Percentiles rank a stretch among this genome's conserved stretches.
phyloP scores from a whole-genome alignment of 2,329 filamentous ascomycete genomes.

The Nemania sp. region DNA sequence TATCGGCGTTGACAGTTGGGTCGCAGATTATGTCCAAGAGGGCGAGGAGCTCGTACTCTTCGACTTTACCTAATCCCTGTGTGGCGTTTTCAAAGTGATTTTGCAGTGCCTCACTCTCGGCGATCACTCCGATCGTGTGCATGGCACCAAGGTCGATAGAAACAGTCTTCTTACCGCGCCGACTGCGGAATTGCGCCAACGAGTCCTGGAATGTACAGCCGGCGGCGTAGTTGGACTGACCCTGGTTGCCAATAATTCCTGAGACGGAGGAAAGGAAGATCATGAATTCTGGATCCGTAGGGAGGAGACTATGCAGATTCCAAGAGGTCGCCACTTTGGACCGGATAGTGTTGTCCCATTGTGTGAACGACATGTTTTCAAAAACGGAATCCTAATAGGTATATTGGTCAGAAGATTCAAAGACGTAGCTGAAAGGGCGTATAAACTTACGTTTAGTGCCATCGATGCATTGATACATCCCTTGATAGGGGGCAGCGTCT shows the following conservation, averaged over 20 bases:
- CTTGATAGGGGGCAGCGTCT: no score
- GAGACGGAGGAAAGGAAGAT: conserved; percentile 36
- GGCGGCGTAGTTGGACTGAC: conserved; percentile 35
- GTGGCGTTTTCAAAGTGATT: not conserved
- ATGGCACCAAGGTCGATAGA: conserved; percentile 38
- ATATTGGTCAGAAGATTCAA: no score
- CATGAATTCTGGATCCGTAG: conserved; percentile 35
- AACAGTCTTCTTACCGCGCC: not conserved
- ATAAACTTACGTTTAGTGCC: no score
- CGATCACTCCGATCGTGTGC: conserved; percentile 29
- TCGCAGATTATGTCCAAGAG: conserved; percentile 40
- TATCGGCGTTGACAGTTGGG: conserved; percentile 25
- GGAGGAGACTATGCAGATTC: conserved; percentile 35
- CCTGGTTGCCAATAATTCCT: conserved; percentile 23
- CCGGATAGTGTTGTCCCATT: conserved; percentile 29
- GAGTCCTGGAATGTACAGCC: conserved; percentile 38
- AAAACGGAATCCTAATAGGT: conserved; percentile 26
- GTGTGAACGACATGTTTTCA: conserved; percentile 34
- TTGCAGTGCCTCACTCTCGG: conserved; percentile 15
- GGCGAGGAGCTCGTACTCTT: conserved; percentile 42
- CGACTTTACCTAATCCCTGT: conserved; percentile 17
- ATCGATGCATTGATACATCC: no score
- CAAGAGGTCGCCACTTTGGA: conserved; percentile 36
- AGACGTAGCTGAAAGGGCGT: no score
- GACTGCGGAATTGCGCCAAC: conserved; percentile 22